A percentile compares a stretch with the other conserved stretches of the same genome.
phyloP scores from a whole-genome alignment of 768 basidiomycete species.

The Lactarius sanguifluus region DNA sequence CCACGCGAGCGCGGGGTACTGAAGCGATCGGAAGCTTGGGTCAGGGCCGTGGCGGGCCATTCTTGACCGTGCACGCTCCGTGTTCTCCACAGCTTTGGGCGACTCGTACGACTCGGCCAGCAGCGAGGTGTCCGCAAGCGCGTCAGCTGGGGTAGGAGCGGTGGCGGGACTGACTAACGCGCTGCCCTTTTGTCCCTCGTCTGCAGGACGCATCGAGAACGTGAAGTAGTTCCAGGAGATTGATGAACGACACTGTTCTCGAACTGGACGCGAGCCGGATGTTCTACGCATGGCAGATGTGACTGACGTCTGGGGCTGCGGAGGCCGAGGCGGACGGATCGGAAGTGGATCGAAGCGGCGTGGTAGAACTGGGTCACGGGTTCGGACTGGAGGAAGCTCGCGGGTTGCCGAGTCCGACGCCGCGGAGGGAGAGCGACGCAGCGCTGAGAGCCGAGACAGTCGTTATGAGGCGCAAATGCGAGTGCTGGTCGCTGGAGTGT shows the following conservation, averaged over 20 bases:
- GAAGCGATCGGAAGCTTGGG: not conserved
- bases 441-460: slow-evolving; percentile 1
- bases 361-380: slow-evolving; percentile 34
- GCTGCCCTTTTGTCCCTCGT: not conserved
- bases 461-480: slow-evolving; percentile 1
- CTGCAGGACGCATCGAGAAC: slow-evolving; percentile 17
- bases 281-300: slow-evolving; percentile 75
- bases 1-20: too few relatives aligned
- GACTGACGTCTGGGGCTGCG: slow-evolving; percentile 42
- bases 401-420: slow-evolving; percentile 24
- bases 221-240: slow-evolving; percentile 95
- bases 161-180: slow-evolving; percentile 11
- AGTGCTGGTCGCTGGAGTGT: not conserved
- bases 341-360: not conserved
- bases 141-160: not conserved
- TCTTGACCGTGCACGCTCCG: slow-evolving; percentile 19
- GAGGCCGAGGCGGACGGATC: not conserved
- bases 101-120: slow-evolving; percentile 58
- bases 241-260: slow-evolving; percentile 92
- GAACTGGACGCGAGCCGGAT: slow-evolving; percentile 87
- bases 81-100: too few relatives aligned
- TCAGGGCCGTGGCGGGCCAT: not conserved
- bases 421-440: slow-evolving; percentile 27
- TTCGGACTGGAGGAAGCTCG: slow-evolving; percentile 32
- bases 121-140: slow-evolving; percentile 50